These are phyloP conservation scores for Aspergillus spinulosporus DNA, from an alignment of 2,329 filamentous ascomycete species.

Conservation along the genomic window DNA sequence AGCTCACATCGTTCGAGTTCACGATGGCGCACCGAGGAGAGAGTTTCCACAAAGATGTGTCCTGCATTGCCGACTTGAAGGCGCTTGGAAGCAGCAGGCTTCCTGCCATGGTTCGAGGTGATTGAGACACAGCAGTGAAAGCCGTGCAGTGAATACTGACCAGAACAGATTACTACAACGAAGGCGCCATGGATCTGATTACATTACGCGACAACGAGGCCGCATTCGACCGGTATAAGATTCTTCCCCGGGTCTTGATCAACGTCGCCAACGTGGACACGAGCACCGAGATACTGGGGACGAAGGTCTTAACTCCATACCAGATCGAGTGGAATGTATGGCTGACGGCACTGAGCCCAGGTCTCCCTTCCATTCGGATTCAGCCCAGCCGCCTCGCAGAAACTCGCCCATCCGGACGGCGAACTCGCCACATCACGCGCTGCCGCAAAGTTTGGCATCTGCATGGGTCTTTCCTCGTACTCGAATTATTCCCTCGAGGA, in stretches of 20 bases:
- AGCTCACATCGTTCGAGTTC: background rate
- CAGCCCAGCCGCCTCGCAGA: slow-evolving; percentile 55
- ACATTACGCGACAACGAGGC: slow-evolving; percentile 53
- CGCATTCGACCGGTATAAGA: slow-evolving; percentile 54
- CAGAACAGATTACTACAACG: slow-evolving; percentile 56
- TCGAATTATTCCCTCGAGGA: slow-evolving; percentile 50
- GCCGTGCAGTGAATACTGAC: background rate
- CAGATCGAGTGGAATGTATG: no score
- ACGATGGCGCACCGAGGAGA: slow-evolving; percentile 36
- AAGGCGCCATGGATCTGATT: slow-evolving; percentile 56
- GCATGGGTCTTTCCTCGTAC: slow-evolving; percentile 53
- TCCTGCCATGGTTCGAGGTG: slow-evolving; percentile 43
- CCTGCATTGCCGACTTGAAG: slow-evolving; percentile 44
- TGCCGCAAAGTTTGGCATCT: slow-evolving; percentile 44
- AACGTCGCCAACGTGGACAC: slow-evolving; percentile 49
- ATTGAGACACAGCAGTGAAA: background rate
- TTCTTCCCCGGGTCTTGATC: slow-evolving; percentile 49
- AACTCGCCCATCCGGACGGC: slow-evolving; percentile 53
- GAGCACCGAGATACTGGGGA: slow-evolving; percentile 48
- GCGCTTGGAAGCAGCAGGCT: slow-evolving; percentile 41
- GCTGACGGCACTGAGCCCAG: background rate
- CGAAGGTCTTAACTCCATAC: slow-evolving; percentile 24
- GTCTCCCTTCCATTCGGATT: slow-evolving; percentile 56
- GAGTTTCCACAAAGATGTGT: slow-evolving; percentile 33
- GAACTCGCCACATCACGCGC: slow-evolving; percentile 53